Percentiles rank a stretch among this genome's conserved stretches.
Evolutionary conservation across 1,139 yeast genomes (phyloP).

Genomic region (Schizosaccharomyces versatilis): DNA sequence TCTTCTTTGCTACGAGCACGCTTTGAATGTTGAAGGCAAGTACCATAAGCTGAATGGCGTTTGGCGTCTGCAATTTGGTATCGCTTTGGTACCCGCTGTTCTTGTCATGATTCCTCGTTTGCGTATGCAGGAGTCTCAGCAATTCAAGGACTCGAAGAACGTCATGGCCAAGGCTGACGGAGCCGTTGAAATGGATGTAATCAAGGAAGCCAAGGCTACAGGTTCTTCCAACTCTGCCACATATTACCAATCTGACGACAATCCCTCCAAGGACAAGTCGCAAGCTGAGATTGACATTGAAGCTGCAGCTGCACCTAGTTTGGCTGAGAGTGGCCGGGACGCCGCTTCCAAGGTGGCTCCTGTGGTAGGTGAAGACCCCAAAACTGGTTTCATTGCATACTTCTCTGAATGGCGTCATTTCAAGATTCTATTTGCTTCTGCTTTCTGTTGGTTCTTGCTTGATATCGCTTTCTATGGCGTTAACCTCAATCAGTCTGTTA

Average conservation of each 20-base stretch:
- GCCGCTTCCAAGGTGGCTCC: constrained; percentile 21
- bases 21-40: constrained; percentile 29
- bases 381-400: constrained; percentile 25
- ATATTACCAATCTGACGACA: too few species aligned
- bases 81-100: constrained; percentile 73
- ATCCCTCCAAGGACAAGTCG: too few species aligned
- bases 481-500: constrained; percentile 55
- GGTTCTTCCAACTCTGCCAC: constrained; percentile 18
- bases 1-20: constrained; percentile 49
- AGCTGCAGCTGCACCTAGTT: constrained; percentile 10
- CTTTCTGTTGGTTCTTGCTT: constrained; percentile 87
- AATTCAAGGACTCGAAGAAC: constrained; percentile 56
- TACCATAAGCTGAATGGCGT: constrained; percentile 43
- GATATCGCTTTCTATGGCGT: constrained; percentile 91
- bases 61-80: constrained; percentile 80
- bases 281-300: constrained; percentile 11
- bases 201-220: constrained; percentile 21
- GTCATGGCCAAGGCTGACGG: background rate
- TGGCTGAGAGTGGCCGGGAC: constrained; percentile 16
- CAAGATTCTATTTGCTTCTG: constrained; percentile 73
- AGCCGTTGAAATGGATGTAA: background rate
- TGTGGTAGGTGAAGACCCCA: constrained; percentile 18
- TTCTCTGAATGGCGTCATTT: constrained; percentile 78
- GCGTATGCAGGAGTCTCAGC: constrained; percentile 84
- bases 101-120: constrained; percentile 70